Evolutionary conservation across 129 eudicot species (phyloP).

Genomic region (Pseudognaphalium luteoalbum): DNA sequence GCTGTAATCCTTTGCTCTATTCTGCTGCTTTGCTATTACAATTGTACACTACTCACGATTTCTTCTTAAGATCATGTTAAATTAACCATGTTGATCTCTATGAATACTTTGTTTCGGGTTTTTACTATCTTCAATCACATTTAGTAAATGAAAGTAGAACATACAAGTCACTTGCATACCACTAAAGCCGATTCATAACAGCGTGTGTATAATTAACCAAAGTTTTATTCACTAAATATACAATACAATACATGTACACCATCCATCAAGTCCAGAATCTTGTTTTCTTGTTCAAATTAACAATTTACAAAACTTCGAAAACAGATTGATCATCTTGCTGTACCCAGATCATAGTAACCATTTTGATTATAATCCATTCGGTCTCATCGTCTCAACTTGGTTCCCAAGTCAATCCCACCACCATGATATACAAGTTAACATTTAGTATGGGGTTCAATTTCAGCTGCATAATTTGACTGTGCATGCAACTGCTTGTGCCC

Average conservation of each 20-base stretch:
- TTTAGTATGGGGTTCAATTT: not conserved
- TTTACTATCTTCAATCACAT: no score
- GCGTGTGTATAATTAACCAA: no score
- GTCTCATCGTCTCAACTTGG: conserved; percentile 9
- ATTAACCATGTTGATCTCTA: not conserved
- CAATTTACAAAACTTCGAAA: conserved; percentile 7
- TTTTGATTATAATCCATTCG: not conserved
- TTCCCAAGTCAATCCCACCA: not conserved
- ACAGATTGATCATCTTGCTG: not conserved
- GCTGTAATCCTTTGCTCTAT: not conserved
- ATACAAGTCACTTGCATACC: not conserved
- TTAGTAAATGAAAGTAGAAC: not conserved
- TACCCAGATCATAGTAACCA: not conserved
- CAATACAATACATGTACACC: conserved; percentile 17
- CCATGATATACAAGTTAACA: not conserved
- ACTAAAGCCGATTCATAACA: not conserved
- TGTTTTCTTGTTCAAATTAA: conserved; percentile 16
- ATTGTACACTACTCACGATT: no score
- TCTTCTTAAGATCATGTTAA: not conserved
- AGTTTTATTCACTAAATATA: conserved; percentile 21
- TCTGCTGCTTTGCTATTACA: not conserved
- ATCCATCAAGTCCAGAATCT: conserved; percentile 11
- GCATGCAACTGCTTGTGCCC: conserved; percentile 88
- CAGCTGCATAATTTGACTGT: conserved; percentile 73
- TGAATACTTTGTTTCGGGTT: not conserved